A percentile compares a stretch with the other conserved stretches of the same genome.
Evolutionary conservation across 2,329 filamentous ascomycete species (phyloP).

Genomic region (Bipolaris cookei): DNA sequence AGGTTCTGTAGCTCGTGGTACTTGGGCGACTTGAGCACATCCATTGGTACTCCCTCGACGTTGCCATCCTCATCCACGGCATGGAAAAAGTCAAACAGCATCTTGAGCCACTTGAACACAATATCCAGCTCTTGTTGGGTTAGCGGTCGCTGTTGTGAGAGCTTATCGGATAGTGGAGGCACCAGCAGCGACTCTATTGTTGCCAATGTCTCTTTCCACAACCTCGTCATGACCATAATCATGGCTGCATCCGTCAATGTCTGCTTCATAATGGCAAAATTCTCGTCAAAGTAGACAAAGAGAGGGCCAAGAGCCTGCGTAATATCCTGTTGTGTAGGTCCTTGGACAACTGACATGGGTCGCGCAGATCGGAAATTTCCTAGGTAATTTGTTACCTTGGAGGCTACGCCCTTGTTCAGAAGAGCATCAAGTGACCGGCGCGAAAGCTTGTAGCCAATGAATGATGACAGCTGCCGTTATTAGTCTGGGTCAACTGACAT

Average conservation of each 20-base stretch:
- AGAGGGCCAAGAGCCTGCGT: slow-evolving; percentile 82
- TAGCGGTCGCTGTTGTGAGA: slow-evolving; percentile 81
- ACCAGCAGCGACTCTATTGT: slow-evolving; percentile 90
- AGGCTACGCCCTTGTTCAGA: slow-evolving; percentile 73
- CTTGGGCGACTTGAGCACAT: slow-evolving; percentile 94
- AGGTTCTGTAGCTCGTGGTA: slow-evolving; percentile 96
- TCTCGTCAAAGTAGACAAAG: slow-evolving; percentile 95
- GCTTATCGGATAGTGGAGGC: slow-evolving; percentile 93
- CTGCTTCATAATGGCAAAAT: slow-evolving; percentile 98
- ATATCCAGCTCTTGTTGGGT: slow-evolving; percentile 89
- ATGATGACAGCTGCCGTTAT: slow-evolving; percentile 74
- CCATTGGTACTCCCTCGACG: slow-evolving; percentile 84
- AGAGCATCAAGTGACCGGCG: slow-evolving; percentile 77
- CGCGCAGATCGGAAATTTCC: slow-evolving; percentile 64
- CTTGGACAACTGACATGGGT: slow-evolving; percentile 57
- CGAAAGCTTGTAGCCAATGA: slow-evolving; percentile 90
- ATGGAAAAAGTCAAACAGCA: slow-evolving; percentile 94
- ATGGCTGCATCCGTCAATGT: slow-evolving; percentile 95
- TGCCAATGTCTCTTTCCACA: slow-evolving; percentile 97
- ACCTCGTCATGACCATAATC: slow-evolving; percentile 95
- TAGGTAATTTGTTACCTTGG: slow-evolving; percentile 65
- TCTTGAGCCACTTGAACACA: slow-evolving; percentile 90
- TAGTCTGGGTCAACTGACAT: slow-evolving; percentile 7
- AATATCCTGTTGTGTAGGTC: slow-evolving; percentile 73
- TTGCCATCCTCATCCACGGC: slow-evolving; percentile 86